Base-by-base conservation (phyloP, 2,329 filamentous ascomycete species). In the Trichoderma guizhouense region DNA sequence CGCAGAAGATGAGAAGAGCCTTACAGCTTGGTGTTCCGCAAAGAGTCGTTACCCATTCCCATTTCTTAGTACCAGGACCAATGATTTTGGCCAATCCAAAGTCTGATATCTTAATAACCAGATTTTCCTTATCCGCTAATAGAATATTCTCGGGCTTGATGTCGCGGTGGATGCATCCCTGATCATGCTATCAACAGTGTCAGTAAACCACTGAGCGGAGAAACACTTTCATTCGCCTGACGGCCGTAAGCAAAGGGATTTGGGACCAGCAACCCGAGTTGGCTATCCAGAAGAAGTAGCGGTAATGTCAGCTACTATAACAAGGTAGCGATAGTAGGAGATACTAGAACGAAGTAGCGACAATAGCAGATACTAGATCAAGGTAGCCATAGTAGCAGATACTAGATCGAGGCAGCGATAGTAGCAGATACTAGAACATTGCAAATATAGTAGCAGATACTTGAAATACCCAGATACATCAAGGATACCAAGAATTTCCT, bases 1-100 rank as follows among this genome's bases (percentile, higher is more conserved):
- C 4, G 4, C n/a, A 6, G n/a, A n/a, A 12, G 43, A 51, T 21
- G n/a, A 30, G 24, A 21, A 14, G 26, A 15, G 18, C 14, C 68
- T 5, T 57, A 70, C 68, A 70, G 43, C 36, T 63, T 5, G 74
- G 92, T 92, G 77, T 93, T 91, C 79, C 94, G 92, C 74, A 93
- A 89, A 81, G 92, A 92, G 79, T 93, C 91, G 82, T 93, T 92
- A 94, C 97, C 80, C 97, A 97, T 0, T 93, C 97, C 79, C 32
- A 39, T 97, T 93, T 79, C 97, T 94, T 36, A 21, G 26, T 18
- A 18, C 24, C 28, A 26, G 36, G 8, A 18, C 92, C 92, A 55
- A 92, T 94, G 0, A 97, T 97, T 82, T 97, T 97, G 24, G 92
- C 94, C 9, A 95, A 86, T 82, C 92, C 92, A 78, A 95, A 99